phyloP scores from a whole-genome alignment of 2,329 filamentous ascomycete species.

The Mycosphaerelloides madeirae region DNA sequence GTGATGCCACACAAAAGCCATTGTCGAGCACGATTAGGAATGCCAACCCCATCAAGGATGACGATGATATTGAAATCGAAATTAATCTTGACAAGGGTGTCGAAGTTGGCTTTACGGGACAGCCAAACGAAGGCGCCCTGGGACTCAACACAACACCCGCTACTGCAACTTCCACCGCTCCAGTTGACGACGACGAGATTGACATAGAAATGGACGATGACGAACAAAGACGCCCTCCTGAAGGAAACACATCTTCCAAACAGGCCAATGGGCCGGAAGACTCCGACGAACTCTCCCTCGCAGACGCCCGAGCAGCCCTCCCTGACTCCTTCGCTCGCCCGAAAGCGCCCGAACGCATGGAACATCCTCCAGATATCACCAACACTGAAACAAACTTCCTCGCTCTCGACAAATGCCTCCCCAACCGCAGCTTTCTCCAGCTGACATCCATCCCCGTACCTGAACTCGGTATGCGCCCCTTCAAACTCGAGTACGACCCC shows the following conservation, averaged over 20 bases:
- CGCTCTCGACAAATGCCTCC: slow-evolving; percentile 85
- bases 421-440: slow-evolving; percentile 75
- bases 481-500: slow-evolving; percentile 72
- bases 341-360: slow-evolving; percentile 47
- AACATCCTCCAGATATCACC: slow-evolving; percentile 65
- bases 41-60: slow-evolving; percentile 41
- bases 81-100: slow-evolving; percentile 42
- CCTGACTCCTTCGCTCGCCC: slow-evolving; percentile 63
- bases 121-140: slow-evolving; percentile 13
- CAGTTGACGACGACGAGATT: slow-evolving; percentile 41
- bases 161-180: slow-evolving; percentile 1
- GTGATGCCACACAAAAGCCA: not conserved
- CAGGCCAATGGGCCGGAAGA: not conserved
- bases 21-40: not conserved
- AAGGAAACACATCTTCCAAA: not conserved
- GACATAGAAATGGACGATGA: slow-evolving; percentile 31
- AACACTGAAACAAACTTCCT: slow-evolving; percentile 81
- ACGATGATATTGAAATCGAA: slow-evolving; percentile 59
- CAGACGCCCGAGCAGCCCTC: slow-evolving; percentile 57
- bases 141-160: slow-evolving; percentile 5
- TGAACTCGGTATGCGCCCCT: slow-evolving; percentile 41
- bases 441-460: slow-evolving; percentile 59
- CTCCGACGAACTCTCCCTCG: slow-evolving; percentile 4
- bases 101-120: slow-evolving; percentile 15
- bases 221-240: slow-evolving; percentile 7